Evolutionary conservation across 1,284 basidiomycete species (phyloP), one percentile per base, ranked within the genome.

Genomic region (Fomitiporia mediterranea): DNA sequence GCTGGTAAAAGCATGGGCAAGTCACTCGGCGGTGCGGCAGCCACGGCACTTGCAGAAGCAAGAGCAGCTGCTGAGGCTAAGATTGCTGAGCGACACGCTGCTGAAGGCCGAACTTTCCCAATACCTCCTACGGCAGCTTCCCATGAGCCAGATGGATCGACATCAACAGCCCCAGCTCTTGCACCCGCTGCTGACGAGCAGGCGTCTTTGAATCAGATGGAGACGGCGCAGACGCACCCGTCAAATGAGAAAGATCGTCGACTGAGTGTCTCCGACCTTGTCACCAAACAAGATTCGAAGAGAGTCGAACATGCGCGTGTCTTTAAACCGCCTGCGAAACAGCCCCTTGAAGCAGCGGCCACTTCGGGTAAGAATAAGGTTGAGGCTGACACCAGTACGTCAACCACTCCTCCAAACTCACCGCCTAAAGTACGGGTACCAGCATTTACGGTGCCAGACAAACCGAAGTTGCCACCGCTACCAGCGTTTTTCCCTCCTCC

Each of bases 21-120:
- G 65, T 83, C 85, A n/a, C 65, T 85, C 4, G 83, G 83, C 44
- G 79, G 75, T 9, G 71, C 68, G n/a, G 77, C 79, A 9, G 81
- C 77, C 2, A 80, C 75, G 19, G 83, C 82, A 17, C 74, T 89
- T 13, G 85, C 84, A 6, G 83, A 87, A 68, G 86, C 85, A 8
- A 74, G 79, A 55, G 84, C 84, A 2, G 81, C 81, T 43, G 87
- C 87, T 4, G 83, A 89, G 66, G 85, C 82, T 4, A 77, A 79
- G 56, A 75, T 90, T 11, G 85, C 82, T 1, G 78, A 88, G 64
- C 72, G 84, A 42, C 72, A 79, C 50, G 60, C 51, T 42, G 60
- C 55, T 23, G 50, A 79, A 80, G 66, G 68, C 72, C 40, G 74
- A 76, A 68, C 62, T 49, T 63, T 63, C 9, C 51, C 68, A 21